These are phyloP conservation scores for Pseudohalonectria lignicola DNA, from an alignment of 2,329 filamentous ascomycete species.

Conservation along the genomic window DNA sequence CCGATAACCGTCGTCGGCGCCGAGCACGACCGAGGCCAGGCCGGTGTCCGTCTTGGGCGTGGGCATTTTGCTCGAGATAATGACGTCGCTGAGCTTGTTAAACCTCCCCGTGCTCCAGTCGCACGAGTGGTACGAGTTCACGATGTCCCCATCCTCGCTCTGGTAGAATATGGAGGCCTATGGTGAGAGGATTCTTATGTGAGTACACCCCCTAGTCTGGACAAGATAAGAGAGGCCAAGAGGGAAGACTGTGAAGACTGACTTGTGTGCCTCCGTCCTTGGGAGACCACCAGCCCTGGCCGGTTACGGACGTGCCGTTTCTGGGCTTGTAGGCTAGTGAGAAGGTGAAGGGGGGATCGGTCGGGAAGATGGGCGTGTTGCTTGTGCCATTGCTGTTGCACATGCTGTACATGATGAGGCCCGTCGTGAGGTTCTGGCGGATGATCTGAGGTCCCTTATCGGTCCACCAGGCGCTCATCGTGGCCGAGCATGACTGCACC, in stretches of 20 bases:
- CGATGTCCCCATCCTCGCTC: slow-evolving; percentile 14
- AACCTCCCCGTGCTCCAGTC: slow-evolving; percentile 22
- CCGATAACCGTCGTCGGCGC: slow-evolving; percentile 20
- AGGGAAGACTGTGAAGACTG: not conserved
- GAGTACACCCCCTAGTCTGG: not conserved
- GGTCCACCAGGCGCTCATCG: slow-evolving; percentile 24
- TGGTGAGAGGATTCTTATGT: not conserved
- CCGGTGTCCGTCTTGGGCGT: slow-evolving; percentile 16
- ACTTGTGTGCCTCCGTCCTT: no score
- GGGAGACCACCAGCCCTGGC: slow-evolving; percentile 20
- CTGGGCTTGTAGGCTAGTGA: slow-evolving; percentile 16
- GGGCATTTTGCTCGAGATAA: slow-evolving; percentile 15
- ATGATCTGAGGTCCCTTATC: slow-evolving; percentile 20
- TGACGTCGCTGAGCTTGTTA: slow-evolving; percentile 15
- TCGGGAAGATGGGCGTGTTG: slow-evolving; percentile 20
- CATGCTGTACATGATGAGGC: slow-evolving; percentile 21
- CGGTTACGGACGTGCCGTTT: slow-evolving; percentile 20
- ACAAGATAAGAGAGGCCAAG: not conserved
- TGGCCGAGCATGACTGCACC: slow-evolving; percentile 6
- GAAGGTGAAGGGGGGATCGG: slow-evolving; percentile 18
- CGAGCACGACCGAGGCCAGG: slow-evolving; percentile 20
- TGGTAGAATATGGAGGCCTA: slow-evolving; percentile 26
- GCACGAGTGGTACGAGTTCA: slow-evolving; percentile 22
- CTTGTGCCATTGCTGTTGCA: slow-evolving; percentile 24
- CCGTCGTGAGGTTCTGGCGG: slow-evolving; percentile 22